Conservation (phyloP, 2,329 filamentous ascomycete species). For the Chaetomiaceae sp. region DNA sequence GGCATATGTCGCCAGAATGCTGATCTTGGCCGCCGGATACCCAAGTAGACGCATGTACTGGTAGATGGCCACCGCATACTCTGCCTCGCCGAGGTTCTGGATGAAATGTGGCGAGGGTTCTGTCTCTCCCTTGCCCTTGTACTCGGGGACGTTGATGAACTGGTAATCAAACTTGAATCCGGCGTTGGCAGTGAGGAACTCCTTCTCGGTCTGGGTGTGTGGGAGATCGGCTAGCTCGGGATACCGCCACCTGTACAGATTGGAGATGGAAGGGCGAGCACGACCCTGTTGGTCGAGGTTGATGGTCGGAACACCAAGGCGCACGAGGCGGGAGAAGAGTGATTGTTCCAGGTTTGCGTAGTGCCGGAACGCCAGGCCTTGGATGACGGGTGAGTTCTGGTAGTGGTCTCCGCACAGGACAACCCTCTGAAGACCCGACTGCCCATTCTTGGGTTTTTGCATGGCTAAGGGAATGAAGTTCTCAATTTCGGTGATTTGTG, state of each 20-base stretch:
- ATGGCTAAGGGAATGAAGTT: conserved; percentile 94
- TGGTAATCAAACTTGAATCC: conserved; percentile 94
- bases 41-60: conserved; percentile 97
- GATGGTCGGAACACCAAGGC: conserved; percentile 86
- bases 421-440: conserved; percentile 76
- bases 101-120: conserved; percentile 93
- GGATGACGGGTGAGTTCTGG: conserved; percentile 93
- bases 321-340: conserved; percentile 84
- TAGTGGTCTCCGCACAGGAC: conserved; percentile 93
- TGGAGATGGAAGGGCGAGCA: conserved; percentile 78
- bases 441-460: conserved; percentile 71
- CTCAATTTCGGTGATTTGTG: conserved; percentile 95
- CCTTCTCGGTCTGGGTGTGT: conserved; percentile 60
- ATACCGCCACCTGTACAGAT: conserved; percentile 93
- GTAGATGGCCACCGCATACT: conserved; percentile 92
- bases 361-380: conserved; percentile 88
- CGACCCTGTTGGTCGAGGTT: conserved; percentile 91
- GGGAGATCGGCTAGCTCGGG: conserved; percentile 73
- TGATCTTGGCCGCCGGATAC: conserved; percentile 79
- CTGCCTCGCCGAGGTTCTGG: conserved; percentile 93
- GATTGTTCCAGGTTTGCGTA: conserved; percentile 97
- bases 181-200: conserved; percentile 80
- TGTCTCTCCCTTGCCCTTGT: conserved; percentile 82
- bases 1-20: conserved; percentile 88
- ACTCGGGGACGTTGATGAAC: conserved; percentile 92